Evolutionary conservation across 768 basidiomycete species (phyloP), one percentile per base, ranked within the genome.

Genomic region (Pleurotus ostreatus): DNA sequence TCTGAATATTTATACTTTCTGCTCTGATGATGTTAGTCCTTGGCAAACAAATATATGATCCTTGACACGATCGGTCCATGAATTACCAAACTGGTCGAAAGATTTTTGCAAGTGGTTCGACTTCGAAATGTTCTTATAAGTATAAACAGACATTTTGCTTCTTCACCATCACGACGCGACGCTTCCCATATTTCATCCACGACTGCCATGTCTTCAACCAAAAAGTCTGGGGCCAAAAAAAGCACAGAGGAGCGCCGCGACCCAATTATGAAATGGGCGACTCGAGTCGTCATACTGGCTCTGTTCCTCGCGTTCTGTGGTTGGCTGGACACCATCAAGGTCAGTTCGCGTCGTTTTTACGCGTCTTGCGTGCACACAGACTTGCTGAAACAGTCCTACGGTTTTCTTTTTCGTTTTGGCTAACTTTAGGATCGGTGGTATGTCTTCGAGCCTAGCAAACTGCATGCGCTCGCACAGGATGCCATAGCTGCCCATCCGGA

Each of bases 341-440:
- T 86, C 55, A 16, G 46, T 44, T n/a, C 26, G 22, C 43, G 38
- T 44, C 25, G 9, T 22, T 55, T 12, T 6, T 16, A 22, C 39
- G 20, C 8, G 30, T 34, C 8, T 34, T 34, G 7, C 30, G 11
- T 34, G 30, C 30, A 34, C 3, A 11, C 30, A 11, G 9, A 34
- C 30, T 34, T 11, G 30, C 30, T 34, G 9, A 34, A 34, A 9
- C 30, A 34, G 11, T 11, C 7, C 30, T 3, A 9, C 7, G 9
- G 11, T 34, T 53, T 40, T 25, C 13, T 15, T 5, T 51, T 46
- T 45, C 44, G 22, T 45, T 38, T 43, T 23, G 51, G 34, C 53
- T 13, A 47, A n/a, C 8, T 25, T 2, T 58, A 95, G 94, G 78
- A 88, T 46, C 83, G 84, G 56, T 98, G 88, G 84, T 98, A 96